phyloP scores from a whole-genome alignment of 2,329 filamentous ascomycete genomes.

The Tympanopsis confertula region DNA sequence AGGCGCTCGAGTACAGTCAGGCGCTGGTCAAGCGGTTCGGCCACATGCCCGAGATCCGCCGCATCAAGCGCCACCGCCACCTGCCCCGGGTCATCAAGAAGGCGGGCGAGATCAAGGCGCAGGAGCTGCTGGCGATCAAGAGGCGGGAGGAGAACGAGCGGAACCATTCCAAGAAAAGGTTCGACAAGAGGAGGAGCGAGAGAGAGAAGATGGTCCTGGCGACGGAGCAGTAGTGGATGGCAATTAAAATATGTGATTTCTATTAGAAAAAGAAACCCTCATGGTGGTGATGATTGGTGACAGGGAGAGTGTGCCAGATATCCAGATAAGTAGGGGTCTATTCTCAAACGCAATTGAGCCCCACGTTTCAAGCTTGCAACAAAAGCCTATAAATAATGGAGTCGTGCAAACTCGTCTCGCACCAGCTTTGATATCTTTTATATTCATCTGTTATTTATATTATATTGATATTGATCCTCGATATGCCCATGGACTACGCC shows the following conservation, averaged over 20 bases:
- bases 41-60: conserved; percentile 90
- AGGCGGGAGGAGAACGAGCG: conserved; percentile 86
- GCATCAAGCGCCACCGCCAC: conserved; percentile 84
- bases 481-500: too few species aligned
- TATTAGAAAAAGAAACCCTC: too few species aligned
- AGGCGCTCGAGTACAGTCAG: conserved; percentile 84
- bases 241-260: neutral
- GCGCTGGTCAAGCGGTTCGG: conserved; percentile 72
- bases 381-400: too few species aligned
- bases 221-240: conserved; percentile 33
- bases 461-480: too few species aligned
- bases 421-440: too few species aligned
- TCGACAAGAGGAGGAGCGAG: conserved; percentile 62
- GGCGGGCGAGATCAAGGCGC: conserved; percentile 83
- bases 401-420: too few species aligned
- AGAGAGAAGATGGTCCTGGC: conserved; percentile 87
- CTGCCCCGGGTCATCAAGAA: conserved; percentile 90
- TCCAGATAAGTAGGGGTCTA: too few species aligned
- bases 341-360: too few species aligned
- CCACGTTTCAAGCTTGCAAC: too few species aligned
- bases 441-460: too few species aligned
- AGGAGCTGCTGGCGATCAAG: conserved; percentile 81
- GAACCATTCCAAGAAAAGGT: conserved; percentile 77
- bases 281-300: too few species aligned
- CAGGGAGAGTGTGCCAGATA: too few species aligned